A percentile compares a stretch with the other conserved stretches of the same genome.
phyloP scores from a whole-genome alignment of 2,329 filamentous ascomycete genomes.

The Colletotrichum aenigma region DNA sequence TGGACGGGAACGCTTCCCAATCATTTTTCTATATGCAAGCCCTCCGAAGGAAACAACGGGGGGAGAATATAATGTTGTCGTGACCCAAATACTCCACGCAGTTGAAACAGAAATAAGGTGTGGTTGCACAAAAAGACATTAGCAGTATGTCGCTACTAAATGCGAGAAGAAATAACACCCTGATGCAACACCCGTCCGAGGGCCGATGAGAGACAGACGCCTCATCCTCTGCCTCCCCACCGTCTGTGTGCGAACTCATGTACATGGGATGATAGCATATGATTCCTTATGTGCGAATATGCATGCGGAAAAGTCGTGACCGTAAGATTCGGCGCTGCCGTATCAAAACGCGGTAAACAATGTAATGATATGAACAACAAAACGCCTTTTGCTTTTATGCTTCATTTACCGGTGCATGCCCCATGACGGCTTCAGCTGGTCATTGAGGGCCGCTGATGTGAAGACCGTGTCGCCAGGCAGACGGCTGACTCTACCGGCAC shows the following conservation, averaged over 20 bases:
- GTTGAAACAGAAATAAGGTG: conserved; percentile 6
- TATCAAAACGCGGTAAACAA: conserved; percentile 14
- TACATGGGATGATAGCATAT: conserved; percentile 7
- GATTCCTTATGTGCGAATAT: conserved; percentile 3
- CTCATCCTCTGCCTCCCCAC: neutral
- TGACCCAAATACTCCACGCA: conserved; percentile 22
- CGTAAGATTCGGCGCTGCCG: conserved; percentile 19
- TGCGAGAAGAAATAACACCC: conserved; percentile 18
- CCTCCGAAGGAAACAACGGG: neutral
- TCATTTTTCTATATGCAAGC: conserved; percentile 17
- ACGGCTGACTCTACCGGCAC: conserved; percentile 85
- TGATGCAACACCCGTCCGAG: neutral
- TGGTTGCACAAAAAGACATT: conserved; percentile 19
- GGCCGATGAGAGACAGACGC: neutral
- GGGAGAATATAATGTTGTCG: conserved; percentile 11
- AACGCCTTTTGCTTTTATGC: neutral
- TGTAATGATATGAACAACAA: conserved; percentile 19
- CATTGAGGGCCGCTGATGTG: conserved; percentile 69
- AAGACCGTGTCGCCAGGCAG: conserved; percentile 84
- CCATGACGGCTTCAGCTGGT: conserved; percentile 66
- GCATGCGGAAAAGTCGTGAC: conserved; percentile 14
- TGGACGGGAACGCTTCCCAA: neutral
- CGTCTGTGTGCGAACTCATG: conserved; percentile 1
- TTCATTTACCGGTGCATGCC: conserved; percentile 49
- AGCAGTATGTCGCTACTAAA: conserved; percentile 21